phyloP scores from a whole-genome alignment of 257 asterid species.

The Ehretia macrophylla region DNA sequence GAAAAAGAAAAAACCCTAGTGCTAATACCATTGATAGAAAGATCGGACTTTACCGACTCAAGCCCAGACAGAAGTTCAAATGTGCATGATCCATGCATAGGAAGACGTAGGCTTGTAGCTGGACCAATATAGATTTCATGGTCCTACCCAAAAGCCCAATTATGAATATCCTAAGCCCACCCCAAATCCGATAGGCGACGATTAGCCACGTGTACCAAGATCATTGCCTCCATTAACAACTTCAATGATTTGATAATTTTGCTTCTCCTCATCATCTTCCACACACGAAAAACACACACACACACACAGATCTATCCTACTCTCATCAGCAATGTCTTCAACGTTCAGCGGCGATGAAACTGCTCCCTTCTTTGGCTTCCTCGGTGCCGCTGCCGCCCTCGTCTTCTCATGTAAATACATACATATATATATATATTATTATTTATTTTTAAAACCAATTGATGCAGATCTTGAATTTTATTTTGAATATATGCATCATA shows the following conservation, averaged over 20 bases:
- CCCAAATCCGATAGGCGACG: not conserved
- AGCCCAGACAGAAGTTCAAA: too few species aligned
- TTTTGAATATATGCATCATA: constrained; percentile 5
- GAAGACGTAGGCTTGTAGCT: too few species aligned
- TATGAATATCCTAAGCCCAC: not conserved
- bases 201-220: not conserved
- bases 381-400: constrained; percentile 36
- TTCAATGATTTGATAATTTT: not conserved
- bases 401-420: constrained; percentile 26
- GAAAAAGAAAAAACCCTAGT: too few species aligned
- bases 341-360: constrained; percentile 36
- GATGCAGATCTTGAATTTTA: not conserved
- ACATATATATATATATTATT: not conserved
- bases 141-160: not conserved
- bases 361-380: constrained; percentile 37
- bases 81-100: too few species aligned
- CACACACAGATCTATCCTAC: not conserved
- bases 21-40: too few species aligned
- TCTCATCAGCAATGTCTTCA: constrained; percentile 13
- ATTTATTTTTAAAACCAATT: not conserved
- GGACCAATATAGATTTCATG: too few species aligned
- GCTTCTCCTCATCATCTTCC: not conserved
- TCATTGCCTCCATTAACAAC: not conserved
- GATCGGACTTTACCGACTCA: too few species aligned
- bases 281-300: not conserved